A percentile compares a stretch with the other conserved stretches of the same genome.
Conservation (phyloP, 2,329 filamentous ascomycete genomes). For the Pseudogymnoascus pannorum region DNA sequence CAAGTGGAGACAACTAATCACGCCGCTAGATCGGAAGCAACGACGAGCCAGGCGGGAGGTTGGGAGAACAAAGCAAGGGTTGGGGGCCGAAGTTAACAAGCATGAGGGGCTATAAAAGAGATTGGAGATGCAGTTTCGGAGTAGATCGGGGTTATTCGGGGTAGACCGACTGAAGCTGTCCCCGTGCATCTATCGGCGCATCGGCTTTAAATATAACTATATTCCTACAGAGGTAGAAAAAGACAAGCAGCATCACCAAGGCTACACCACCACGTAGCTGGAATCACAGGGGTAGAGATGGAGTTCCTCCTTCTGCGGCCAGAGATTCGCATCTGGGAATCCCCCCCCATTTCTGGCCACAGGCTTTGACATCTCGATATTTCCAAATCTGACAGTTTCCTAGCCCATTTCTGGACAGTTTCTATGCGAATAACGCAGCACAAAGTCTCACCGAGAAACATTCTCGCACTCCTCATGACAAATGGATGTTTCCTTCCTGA, state of each 20-base stretch:
- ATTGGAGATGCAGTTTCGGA: background rate
- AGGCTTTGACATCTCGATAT: background rate
- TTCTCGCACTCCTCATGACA: background rate
- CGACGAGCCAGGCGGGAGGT: background rate
- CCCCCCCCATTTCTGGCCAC: background rate
- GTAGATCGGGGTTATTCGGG: background rate
- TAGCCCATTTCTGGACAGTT: background rate
- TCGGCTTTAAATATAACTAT: background rate
- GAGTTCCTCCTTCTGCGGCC: background rate
- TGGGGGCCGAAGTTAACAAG: background rate
- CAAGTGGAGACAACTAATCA: background rate
- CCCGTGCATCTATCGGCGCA: slow-evolving; percentile 1
- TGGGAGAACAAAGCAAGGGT: background rate
- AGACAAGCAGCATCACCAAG: background rate
- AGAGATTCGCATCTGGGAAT: background rate
- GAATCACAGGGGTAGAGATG: background rate
- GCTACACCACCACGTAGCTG: background rate
- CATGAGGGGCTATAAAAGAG: background rate
- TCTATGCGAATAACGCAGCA: background rate
- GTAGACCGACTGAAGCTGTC: background rate
- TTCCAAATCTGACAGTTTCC: background rate
- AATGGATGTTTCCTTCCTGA: background rate
- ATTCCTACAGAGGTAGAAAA: background rate
- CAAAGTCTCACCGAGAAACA: background rate
- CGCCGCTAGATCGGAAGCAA: background rate